Evolutionary conservation across 1,284 basidiomycete genomes (phyloP).

Genomic region (Coriolopsis trogii): DNA sequence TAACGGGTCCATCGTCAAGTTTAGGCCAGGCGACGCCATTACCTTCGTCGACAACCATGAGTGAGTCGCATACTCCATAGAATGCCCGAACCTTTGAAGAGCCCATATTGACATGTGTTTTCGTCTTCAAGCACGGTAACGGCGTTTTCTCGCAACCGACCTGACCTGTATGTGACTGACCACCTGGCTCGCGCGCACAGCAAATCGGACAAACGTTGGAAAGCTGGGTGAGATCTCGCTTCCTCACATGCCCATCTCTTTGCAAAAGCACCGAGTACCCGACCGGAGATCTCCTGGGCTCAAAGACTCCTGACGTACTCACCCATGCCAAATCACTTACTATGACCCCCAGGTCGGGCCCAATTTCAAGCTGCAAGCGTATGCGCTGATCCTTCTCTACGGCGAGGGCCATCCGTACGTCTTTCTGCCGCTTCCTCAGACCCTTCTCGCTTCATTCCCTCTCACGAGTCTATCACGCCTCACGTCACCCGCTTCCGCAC

Average conservation of each 20-base stretch:
- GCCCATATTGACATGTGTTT: neutral
- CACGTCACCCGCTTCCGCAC: no score
- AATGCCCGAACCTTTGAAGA: neutral
- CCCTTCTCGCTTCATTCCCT: no score
- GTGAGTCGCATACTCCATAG: constrained; percentile 47
- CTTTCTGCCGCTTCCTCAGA: neutral
- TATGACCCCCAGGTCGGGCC: constrained; percentile 57
- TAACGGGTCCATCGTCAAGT: constrained; percentile 56
- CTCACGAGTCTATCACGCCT: constrained; percentile 8
- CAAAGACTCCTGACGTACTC: no score
- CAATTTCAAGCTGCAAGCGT: constrained; percentile 79
- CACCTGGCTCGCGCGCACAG: constrained; percentile 40
- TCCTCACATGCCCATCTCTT: neutral
- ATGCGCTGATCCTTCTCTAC: constrained; percentile 86
- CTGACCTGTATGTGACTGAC: constrained; percentile 11
- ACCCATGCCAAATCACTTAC: no score
- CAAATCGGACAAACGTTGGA: constrained; percentile 74
- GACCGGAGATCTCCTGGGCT: constrained; percentile 1
- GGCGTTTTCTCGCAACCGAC: neutral
- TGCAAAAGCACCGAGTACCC: neutral
- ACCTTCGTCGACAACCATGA: constrained; percentile 88
- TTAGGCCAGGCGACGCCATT: constrained; percentile 69
- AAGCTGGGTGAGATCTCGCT: constrained; percentile 66
- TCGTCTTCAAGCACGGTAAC: constrained; percentile 55
- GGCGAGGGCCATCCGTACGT: constrained; percentile 85